Evolutionary conservation across 441 rosid species (phyloP), one percentile per base, ranked within the genome.

Genomic region (Populus hybrid): DNA sequence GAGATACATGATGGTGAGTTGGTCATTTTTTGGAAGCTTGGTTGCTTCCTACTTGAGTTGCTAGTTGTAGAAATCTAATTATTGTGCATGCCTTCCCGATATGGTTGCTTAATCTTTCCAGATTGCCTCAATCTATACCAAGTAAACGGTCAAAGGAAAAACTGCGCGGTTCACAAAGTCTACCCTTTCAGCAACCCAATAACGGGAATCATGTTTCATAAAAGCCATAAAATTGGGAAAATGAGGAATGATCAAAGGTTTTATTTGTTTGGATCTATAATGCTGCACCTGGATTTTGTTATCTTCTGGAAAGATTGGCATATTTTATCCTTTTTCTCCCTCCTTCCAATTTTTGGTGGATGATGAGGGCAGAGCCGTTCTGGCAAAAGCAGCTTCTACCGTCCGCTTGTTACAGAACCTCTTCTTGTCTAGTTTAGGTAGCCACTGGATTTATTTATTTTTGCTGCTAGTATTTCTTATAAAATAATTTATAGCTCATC

Each of bases 101-200:
- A 23, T 29, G 18, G 21, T 21, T 61, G 69, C 8, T 74, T 64
- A 42, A 72, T 65, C 72, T n/a, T 70, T 61, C 59, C 80, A 87
- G 92, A 80, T 84, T 68, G 67, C 76, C 78, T 0, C 79, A 78
- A 38, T 82, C 84, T 20, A 40, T 63, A 66, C 78, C 81, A 16
- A 83, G 79, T 83, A 86, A 87, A 82, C 35, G 86, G 38, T 28
- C 73, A 11, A 87, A 84, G 83, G 86, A 84, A 64, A 79, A 74
- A 74, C 28, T 7, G 64, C 74, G 18, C n/a, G 79, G 84, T 68
- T 76, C 82, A 28, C 75, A 71, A 42, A 75, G 71, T 82, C 64
- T 59, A 20, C 63, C 80, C 23, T 76, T 77, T n/a, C 73, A 24
- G 83, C 80, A 77, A 69, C 84, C 53, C 26, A 81, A 80, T 77